Evolutionary conservation across 2,329 filamentous ascomycete genomes (phyloP), one percentile per base, ranked within the genome.

Genomic region (Neofusicoccum kwambonambiense): DNA sequence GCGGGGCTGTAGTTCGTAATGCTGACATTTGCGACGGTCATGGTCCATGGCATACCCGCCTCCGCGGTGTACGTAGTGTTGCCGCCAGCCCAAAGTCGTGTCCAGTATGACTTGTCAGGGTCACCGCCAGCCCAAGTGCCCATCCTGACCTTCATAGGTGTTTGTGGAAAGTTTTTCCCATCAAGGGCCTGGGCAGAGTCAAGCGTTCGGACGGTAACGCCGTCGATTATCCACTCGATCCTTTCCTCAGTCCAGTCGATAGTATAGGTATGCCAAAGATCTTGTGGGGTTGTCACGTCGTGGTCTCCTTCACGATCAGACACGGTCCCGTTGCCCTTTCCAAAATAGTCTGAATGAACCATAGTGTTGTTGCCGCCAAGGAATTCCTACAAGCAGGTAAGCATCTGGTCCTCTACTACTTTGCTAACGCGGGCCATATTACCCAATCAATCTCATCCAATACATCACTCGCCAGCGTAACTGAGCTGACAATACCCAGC

Each of bases 221-320:
- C 87, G 70, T 96, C 90, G 64, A 95, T 87, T 71, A 83, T 86
- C 84, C 86, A 93, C 66, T 88, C 83, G n/a, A 93, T 78, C 64
- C 82, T 78, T 1, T 90, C 86, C 68, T 84, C 79, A 22, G 87
- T 92, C 90, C 90, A 93, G 69, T 87, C 81, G 35, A 87, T 82
- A 13, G 89, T 90, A 79, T 91, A 92, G 64, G 84, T 90, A 82
- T 91, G 88, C 62, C 73, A 72, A 63, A 86, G 84, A 54, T 81
- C 79, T 72, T 86, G 86, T 50, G 88, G 84, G 71, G 80, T 79
- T 64, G 68, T 69, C 58, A 91, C 82, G 15, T 80, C 67, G 72
- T 88, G 83, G 81, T 86, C 88, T 65, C 82, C 82, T 73, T 86
- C 89, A 67, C 90, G 88, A 79, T 92, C 87, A 77, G 87, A 92